These are phyloP conservation scores for Saccharomyces hybrid DNA, from an alignment of 1,139 yeast genomes.

Conservation along the genomic window DNA sequence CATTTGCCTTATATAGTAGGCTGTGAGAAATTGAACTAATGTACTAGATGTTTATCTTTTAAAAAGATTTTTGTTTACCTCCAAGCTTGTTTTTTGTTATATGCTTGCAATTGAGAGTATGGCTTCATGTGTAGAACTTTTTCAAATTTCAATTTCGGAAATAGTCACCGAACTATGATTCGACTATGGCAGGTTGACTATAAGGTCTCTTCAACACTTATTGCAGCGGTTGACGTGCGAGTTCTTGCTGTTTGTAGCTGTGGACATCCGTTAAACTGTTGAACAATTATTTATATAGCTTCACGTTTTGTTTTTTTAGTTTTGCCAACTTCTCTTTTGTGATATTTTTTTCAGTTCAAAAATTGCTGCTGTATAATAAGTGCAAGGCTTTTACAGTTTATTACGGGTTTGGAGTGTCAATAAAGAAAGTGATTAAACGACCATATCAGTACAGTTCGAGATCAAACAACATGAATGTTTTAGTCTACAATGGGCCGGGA, in stretches of 20 bases:
- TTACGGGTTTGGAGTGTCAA: neutral
- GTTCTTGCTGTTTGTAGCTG: neutral
- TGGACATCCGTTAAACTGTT: neutral
- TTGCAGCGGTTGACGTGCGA: neutral
- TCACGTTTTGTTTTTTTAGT: neutral
- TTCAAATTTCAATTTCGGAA: neutral
- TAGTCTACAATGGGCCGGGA: slow-evolving; percentile 56
- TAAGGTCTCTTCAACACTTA: neutral
- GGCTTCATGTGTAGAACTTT: neutral
- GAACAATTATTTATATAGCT: neutral
- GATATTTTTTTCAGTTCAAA: neutral
- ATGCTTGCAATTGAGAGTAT: neutral
- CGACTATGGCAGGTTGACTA: neutral
- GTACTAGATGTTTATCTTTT: neutral
- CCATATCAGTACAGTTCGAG: neutral
- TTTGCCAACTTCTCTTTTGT: neutral
- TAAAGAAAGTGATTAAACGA: neutral
- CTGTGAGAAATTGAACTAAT: neutral
- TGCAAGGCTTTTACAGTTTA: neutral
- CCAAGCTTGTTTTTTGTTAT: neutral
- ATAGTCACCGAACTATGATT: neutral
- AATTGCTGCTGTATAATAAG: neutral
- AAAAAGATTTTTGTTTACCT: neutral
- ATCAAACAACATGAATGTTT: slow-evolving; percentile 25
- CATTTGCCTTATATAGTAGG: neutral